phyloP scores from a whole-genome alignment of 2,329 filamentous ascomycete species.

The Claviceps sp. region DNA sequence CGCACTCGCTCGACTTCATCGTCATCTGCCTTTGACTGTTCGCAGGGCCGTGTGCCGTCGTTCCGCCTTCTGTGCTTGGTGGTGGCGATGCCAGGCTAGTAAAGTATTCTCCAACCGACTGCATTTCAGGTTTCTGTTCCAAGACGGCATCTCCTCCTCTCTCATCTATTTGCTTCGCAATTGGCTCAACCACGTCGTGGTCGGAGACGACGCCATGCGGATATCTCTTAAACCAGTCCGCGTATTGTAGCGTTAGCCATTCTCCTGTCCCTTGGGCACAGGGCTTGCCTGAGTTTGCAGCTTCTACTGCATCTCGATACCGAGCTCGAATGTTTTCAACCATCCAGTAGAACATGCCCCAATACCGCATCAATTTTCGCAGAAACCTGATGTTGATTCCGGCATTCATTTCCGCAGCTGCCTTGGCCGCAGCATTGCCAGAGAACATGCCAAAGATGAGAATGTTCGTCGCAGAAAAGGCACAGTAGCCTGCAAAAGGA shows the following conservation, averaged over 20 bases:
- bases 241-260: conserved; percentile 76
- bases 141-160: conserved; percentile 77
- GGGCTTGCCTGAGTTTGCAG: conserved; percentile 53
- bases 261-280: conserved; percentile 32
- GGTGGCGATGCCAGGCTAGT: conserved; percentile 60
- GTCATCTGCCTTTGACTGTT: conserved; percentile 24
- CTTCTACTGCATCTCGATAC: conserved; percentile 74
- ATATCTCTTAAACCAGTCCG: conserved; percentile 94
- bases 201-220: conserved; percentile 73
- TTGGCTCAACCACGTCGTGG: conserved; percentile 69
- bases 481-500: conserved; percentile 89
- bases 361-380: conserved; percentile 90
- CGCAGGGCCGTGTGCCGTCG: conserved; percentile 10
- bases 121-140: conserved; percentile 78
- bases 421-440: conserved; percentile 62
- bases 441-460: conserved; percentile 89
- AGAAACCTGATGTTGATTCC: conserved; percentile 82
- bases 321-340: conserved; percentile 82
- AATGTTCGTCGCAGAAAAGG: conserved; percentile 86
- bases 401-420: conserved; percentile 68
- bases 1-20: conserved; percentile 19
- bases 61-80: conserved; percentile 31
- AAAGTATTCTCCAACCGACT: conserved; percentile 91
- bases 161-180: conserved; percentile 53
- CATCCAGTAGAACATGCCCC: conserved; percentile 98